Base-by-base conservation (phyloP, 352 stramenopile genomes). In the Phytophthora aleatoria region DNA sequence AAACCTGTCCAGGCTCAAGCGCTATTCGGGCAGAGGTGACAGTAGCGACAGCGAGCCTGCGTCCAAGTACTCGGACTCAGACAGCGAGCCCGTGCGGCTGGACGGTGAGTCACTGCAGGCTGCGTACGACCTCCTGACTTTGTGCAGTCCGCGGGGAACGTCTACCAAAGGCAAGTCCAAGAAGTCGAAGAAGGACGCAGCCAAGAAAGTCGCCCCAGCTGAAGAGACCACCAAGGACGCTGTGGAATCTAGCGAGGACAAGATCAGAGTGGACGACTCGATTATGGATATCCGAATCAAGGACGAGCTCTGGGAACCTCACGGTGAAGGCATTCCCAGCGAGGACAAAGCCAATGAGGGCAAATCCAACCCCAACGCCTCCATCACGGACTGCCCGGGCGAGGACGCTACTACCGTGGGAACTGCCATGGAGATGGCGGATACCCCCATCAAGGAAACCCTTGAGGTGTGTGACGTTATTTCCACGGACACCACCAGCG, bases 21-120 rank as follows among this genome's bases (percentile, higher is more conserved):
- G 67, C 31, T 71, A 73, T 50, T 33, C 39, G 20, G 48, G 36
- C 26, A 39, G 36, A 35, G 63, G 63, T 12, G 52, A 61, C 48
- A 60, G 31, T 27, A 73, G 53, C 36, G 47, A 49, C 47, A 75
- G 52, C 27, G 62, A 72, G 11, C 53, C 44, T 41, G 56, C 57
- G 12, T 68, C 39, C 20, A 68, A 58, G 15, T 31, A 67, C 16
- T 64, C 50, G 7, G 60, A 70, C n/a, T 70, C 52, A 5, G 53
- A 73, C 26, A 43, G 20, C n/a, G 60, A 78, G n/a, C 57, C 69
- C 1, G 61, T 87, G 20, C 67, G 69, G 35, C 67, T 91, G 13
- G 83, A 91, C 44, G 79, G 81, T 4, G 83, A 91, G 36, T 91
- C 83, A 8, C 68, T 91, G 13, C 81, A 90, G 60, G 83, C 83